These are phyloP conservation scores for Ascochyta rabiei DNA, from an alignment of 2,329 filamentous ascomycete genomes.

Conservation along the genomic window DNA sequence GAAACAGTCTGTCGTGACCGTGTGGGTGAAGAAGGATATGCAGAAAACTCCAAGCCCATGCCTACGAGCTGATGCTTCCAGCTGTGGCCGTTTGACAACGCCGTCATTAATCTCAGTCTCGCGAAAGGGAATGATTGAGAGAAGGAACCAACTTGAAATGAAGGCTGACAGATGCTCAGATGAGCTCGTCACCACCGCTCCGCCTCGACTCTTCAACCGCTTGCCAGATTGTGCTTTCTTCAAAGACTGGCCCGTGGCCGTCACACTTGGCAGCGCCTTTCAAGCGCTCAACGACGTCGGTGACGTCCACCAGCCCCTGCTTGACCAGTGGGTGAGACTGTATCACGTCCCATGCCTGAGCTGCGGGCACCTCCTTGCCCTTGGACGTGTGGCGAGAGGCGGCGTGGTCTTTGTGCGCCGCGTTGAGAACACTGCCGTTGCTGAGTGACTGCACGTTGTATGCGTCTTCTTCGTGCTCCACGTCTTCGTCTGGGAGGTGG, in stretches of 20 bases:
- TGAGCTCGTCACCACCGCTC: slow-evolving; percentile 78
- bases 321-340: slow-evolving; percentile 79
- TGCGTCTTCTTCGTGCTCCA: slow-evolving; percentile 21
- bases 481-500: slow-evolving; percentile 31
- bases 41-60: not conserved
- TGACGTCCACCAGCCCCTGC: slow-evolving; percentile 79
- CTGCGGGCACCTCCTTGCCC: slow-evolving; percentile 40
- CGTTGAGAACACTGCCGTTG: slow-evolving; percentile 41
- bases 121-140: not conserved
- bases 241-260: slow-evolving; percentile 84
- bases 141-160: not conserved
- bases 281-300: slow-evolving; percentile 77
- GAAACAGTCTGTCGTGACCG: not conserved
- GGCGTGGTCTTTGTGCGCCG: slow-evolving; percentile 35
- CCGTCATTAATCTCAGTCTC: not conserved
- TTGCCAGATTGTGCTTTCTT: slow-evolving; percentile 72
- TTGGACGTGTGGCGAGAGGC: slow-evolving; percentile 27
- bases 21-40: not conserved
- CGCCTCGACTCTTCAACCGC: slow-evolving; percentile 82
- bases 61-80: slow-evolving; percentile 6
- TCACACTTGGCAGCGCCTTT: slow-evolving; percentile 80
- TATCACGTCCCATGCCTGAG: slow-evolving; percentile 84
- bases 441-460: slow-evolving; percentile 40
- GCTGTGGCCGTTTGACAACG: slow-evolving; percentile 6
- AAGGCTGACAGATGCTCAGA: slow-evolving; percentile 56